Conservation (phyloP, 495 filamentous ascomycete genomes). For the Penicillium tannophilum region DNA sequence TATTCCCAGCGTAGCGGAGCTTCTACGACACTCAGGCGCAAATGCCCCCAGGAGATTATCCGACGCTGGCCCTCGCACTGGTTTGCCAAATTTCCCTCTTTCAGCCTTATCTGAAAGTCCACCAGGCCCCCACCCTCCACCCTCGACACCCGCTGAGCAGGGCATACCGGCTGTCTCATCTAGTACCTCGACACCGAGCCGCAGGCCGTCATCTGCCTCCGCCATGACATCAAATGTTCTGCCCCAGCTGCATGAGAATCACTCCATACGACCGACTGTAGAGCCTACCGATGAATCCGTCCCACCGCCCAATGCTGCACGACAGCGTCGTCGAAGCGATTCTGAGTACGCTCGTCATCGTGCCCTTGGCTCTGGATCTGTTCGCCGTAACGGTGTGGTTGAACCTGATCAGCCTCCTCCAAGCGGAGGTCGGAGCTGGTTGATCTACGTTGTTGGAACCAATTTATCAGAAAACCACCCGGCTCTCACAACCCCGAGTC, state of each 20-base stretch:
- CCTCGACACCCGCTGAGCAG: slow-evolving; percentile 68
- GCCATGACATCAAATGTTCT: slow-evolving; percentile 40
- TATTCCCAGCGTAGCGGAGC: slow-evolving; percentile 47
- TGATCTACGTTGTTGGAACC: slow-evolving; percentile 79
- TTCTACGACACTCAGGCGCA: slow-evolving; percentile 42
- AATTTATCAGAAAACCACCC: slow-evolving; percentile 77
- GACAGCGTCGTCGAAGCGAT: slow-evolving; percentile 61
- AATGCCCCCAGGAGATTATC: slow-evolving; percentile 39
- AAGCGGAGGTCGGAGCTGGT: slow-evolving; percentile 64
- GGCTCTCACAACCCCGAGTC: slow-evolving; percentile 71
- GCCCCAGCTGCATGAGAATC: slow-evolving; percentile 39
- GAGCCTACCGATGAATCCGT: slow-evolving; percentile 31
- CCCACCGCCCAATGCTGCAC: slow-evolving; percentile 37
- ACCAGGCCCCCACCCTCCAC: slow-evolving; percentile 65
- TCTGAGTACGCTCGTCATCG: slow-evolving; percentile 63
- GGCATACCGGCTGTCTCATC: slow-evolving; percentile 60
- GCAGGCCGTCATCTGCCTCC: slow-evolving; percentile 56
- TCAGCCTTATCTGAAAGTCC: slow-evolving; percentile 57
- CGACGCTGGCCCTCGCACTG: slow-evolving; percentile 36
- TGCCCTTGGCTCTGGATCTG: slow-evolving; percentile 62
- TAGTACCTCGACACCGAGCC: slow-evolving; percentile 56
- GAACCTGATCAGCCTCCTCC: slow-evolving; percentile 60
- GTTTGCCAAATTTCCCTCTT: slow-evolving; percentile 35
- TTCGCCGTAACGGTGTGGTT: slow-evolving; percentile 67
- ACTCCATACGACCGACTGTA: slow-evolving; percentile 34